phyloP scores from a whole-genome alignment of 2,329 filamentous ascomycete genomes.

The Diaporthe ampelina region DNA sequence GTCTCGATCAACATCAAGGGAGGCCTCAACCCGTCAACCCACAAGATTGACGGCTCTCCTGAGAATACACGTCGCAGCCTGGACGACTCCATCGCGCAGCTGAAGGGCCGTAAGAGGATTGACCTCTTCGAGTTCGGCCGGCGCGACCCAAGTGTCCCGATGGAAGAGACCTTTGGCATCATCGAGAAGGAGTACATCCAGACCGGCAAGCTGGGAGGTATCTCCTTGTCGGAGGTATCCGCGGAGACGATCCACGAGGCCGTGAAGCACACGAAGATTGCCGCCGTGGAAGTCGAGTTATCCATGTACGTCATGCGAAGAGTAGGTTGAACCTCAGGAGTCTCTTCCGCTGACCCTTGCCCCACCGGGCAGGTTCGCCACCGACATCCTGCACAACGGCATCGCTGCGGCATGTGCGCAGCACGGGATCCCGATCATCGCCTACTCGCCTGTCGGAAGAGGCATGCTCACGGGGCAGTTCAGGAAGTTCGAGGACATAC shows the following conservation, averaged over 20 bases:
- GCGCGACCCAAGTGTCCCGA: background rate
- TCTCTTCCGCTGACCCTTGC: background rate
- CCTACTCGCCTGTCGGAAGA: background rate
- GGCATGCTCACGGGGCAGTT: background rate
- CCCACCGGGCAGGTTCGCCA: background rate
- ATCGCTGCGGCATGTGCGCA: background rate
- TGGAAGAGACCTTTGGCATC: background rate
- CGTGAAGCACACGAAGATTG: background rate
- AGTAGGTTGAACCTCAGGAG: no score
- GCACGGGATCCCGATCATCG: background rate
- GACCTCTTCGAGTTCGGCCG: background rate
- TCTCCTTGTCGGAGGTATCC: background rate
- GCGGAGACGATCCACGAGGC: background rate
- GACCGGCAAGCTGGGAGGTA: background rate
- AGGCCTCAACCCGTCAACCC: background rate
- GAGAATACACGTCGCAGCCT: background rate
- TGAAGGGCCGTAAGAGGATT: background rate
- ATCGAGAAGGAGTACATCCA: background rate
- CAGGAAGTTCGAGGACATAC: background rate
- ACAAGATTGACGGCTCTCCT: background rate
- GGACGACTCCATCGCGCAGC: background rate
- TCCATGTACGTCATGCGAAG: background rate
- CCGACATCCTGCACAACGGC: background rate
- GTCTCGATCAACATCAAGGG: background rate
- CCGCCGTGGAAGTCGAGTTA: background rate